Conservation (phyloP, 2,329 filamentous ascomycete genomes). For the Alternaria viburni region DNA sequence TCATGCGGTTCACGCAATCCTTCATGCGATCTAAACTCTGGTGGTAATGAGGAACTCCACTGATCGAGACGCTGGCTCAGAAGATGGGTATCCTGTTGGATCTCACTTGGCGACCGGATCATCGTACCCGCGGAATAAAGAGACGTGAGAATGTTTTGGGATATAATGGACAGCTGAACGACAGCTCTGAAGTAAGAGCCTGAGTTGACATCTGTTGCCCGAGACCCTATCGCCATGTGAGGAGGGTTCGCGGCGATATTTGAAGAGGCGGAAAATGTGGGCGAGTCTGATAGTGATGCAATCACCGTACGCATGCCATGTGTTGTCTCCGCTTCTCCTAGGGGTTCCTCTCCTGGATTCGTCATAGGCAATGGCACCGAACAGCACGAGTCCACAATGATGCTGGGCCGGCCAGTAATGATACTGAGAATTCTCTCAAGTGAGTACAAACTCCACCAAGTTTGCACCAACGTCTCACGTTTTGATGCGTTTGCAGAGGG, state of each 20-base stretch:
- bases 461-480: slow-evolving; percentile 46
- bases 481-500: slow-evolving; percentile 34
- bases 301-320: slow-evolving; percentile 12
- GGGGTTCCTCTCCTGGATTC: slow-evolving; percentile 27
- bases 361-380: slow-evolving; percentile 44
- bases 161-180: slow-evolving; percentile 41
- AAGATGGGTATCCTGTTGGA: slow-evolving; percentile 43
- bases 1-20: background rate
- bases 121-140: slow-evolving; percentile 48
- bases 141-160: slow-evolving; percentile 41
- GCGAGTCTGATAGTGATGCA: background rate
- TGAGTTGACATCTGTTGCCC: slow-evolving; percentile 18
- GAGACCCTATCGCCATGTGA: slow-evolving; percentile 3
- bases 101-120: slow-evolving; percentile 38
- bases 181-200: slow-evolving; percentile 36
- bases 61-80: slow-evolving; percentile 42
- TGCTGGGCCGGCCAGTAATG: slow-evolving; percentile 50
- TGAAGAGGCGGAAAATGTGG: slow-evolving; percentile 2
- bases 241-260: slow-evolving; percentile 2
- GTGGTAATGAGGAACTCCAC: slow-evolving; percentile 42
- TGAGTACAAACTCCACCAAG: slow-evolving; percentile 52
- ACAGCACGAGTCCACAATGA: slow-evolving; percentile 44
- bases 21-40: slow-evolving; percentile 37
- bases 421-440: slow-evolving; percentile 49
- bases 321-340: slow-evolving; percentile 13